Conservation (phyloP, 2,329 filamentous ascomycete genomes). For the Aureobasidium vineae region DNA sequence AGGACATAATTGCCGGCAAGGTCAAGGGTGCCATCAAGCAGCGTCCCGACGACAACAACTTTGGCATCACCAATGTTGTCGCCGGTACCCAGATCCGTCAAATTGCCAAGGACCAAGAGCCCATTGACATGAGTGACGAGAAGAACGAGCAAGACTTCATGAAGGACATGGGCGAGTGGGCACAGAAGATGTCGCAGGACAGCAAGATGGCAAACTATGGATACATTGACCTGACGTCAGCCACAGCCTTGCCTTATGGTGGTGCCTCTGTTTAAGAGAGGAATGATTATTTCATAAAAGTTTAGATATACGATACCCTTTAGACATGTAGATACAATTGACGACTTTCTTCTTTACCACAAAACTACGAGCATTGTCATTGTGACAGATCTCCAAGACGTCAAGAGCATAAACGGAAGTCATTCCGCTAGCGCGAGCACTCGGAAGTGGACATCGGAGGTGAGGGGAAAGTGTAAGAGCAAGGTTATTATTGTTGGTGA, state of each 20-base stretch:
- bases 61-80: constrained; percentile 49
- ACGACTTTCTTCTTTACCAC: neutral
- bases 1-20: constrained; percentile 49
- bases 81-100: constrained; percentile 54
- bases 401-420: neutral
- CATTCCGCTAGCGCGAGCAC: neutral
- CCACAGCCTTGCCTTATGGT: constrained; percentile 42
- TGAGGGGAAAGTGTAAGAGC: constrained; percentile 20
- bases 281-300: constrained; percentile 5
- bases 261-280: constrained; percentile 24
- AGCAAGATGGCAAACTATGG: constrained; percentile 45
- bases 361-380: neutral
- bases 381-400: neutral
- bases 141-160: constrained; percentile 50
- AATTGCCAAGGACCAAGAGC: constrained; percentile 54
- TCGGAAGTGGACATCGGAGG: neutral
- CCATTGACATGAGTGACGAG: constrained; percentile 52
- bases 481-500: neutral
- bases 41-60: constrained; percentile 52
- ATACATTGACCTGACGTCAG: constrained; percentile 47
- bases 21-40: constrained; percentile 51
- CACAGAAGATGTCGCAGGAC: constrained; percentile 43
- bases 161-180: constrained; percentile 51
- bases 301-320: constrained; percentile 20
- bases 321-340: constrained; percentile 15